Evolutionary conservation across 345 rosid genomes (phyloP).

Genomic region (Eucalyptus cloeziana): DNA sequence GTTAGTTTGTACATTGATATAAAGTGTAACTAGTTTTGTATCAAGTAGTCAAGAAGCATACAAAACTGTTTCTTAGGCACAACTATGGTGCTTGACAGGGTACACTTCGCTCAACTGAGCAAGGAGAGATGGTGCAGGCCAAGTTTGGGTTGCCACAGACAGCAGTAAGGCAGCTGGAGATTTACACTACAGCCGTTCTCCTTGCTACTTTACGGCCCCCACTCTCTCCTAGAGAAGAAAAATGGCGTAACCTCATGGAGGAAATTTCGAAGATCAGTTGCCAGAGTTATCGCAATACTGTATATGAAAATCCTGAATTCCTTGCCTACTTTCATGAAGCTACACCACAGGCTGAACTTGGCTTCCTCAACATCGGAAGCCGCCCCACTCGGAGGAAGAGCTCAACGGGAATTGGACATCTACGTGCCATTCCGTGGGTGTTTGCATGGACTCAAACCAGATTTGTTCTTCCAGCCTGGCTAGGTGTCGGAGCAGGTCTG

Average conservation of each 20-base stretch:
- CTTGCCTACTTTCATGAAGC: constrained; percentile 92
- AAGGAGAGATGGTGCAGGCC: constrained; percentile 99
- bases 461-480: constrained; percentile 99
- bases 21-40: not conserved
- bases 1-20: not conserved
- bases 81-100: constrained; percentile 36
- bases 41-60: not conserved
- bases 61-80: not conserved
- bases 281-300: constrained; percentile 57
- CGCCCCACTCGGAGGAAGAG: constrained; percentile 85
- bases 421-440: constrained; percentile 95
- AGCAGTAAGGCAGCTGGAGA: constrained; percentile 87
- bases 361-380: constrained; percentile 93
- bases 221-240: constrained; percentile 77
- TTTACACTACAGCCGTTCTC: constrained; percentile 92
- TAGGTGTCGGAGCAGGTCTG: constrained; percentile 87
- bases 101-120: constrained; percentile 90
- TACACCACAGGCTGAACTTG: constrained; percentile 95
- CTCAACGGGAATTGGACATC: constrained; percentile 89
- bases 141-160: constrained; percentile 92
- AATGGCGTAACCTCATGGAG: constrained; percentile 94
- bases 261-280: constrained; percentile 85
- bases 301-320: constrained; percentile 87
- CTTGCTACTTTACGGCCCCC: constrained; percentile 88
- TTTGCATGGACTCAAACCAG: constrained; percentile 99